Conservation (phyloP, 106 monocot species). For the Cymbidium sinense region DNA sequence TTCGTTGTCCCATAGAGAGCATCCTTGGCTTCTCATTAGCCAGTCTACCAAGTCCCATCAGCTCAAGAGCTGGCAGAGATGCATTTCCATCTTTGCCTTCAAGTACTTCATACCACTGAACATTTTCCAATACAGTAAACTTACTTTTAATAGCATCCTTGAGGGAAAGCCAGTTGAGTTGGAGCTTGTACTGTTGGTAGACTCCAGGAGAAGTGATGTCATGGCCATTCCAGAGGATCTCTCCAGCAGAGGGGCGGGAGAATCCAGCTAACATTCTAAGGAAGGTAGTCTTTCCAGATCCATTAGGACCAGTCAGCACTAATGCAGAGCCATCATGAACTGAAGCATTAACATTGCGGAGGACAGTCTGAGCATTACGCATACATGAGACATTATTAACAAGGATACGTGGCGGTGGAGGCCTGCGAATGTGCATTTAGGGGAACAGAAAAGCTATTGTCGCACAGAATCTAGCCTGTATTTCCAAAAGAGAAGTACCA, state of each 20-base stretch:
- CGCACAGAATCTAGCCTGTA: not conserved
- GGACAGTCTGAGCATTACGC: conserved; percentile 87
- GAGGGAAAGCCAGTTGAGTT: conserved; percentile 89
- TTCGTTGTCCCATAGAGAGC: conserved; percentile 98
- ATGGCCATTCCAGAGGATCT: conserved; percentile 95
- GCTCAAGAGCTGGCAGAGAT: conserved; percentile 42
- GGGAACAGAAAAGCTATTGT: not conserved
- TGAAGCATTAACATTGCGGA: conserved; percentile 75
- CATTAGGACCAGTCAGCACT: conserved; percentile 78
- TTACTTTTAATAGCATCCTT: conserved; percentile 85
- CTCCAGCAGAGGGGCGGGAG: conserved; percentile 89
- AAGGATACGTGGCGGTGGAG: conserved; percentile 60
- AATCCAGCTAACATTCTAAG: conserved; percentile 95
- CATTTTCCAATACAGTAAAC: conserved; percentile 77
- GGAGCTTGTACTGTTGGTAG: conserved; percentile 92
- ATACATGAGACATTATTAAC: conserved; percentile 88
- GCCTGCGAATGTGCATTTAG: conserved; percentile 9
- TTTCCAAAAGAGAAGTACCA: not conserved
- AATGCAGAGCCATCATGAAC: conserved; percentile 85
- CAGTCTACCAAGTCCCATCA: conserved; percentile 92
- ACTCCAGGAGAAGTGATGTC: conserved; percentile 76
- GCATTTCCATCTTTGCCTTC: conserved; percentile 80
- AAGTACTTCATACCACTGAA: conserved; percentile 90
- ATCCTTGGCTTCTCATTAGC: conserved; percentile 85
- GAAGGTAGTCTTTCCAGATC: conserved; percentile 95